Conservation (phyloP, 768 basidiomycete genomes). For the Lactifluus echinatus region DNA sequence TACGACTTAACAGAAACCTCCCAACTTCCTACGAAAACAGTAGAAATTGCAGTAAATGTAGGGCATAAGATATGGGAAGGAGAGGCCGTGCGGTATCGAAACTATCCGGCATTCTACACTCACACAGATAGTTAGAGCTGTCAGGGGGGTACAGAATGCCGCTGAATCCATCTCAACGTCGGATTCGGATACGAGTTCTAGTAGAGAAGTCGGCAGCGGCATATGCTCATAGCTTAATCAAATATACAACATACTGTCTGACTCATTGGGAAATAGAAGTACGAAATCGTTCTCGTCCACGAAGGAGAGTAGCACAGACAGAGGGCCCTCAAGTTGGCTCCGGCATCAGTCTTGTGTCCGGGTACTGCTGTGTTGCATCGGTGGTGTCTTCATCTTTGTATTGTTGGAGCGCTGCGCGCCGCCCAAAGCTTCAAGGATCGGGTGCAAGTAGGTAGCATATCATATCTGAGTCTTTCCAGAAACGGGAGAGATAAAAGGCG, state of each 20-base stretch:
- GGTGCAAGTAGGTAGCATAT: constrained; percentile 4
- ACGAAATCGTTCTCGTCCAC: constrained; percentile 27
- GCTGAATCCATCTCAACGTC: constrained; percentile 32
- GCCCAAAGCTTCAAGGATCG: neutral
- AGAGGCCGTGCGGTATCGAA: constrained; percentile 37
- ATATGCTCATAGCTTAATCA: neutral
- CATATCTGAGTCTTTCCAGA: neutral
- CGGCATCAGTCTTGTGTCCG: constrained; percentile 30
- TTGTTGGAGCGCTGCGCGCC: neutral
- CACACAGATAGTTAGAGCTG: constrained; percentile 25
- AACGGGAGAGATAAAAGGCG: neutral
- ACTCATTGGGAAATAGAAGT: constrained; percentile 27
- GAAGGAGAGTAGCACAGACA: constrained; percentile 33
- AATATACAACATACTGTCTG: constrained; percentile 32
- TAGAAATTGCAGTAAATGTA: too few species aligned
- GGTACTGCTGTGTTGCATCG: neutral
- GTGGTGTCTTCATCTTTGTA: neutral
- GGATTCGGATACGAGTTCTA: constrained; percentile 35
- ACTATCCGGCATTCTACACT: constrained; percentile 26
- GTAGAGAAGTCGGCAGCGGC: neutral
- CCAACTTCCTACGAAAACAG: too few species aligned
- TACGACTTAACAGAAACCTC: too few species aligned
- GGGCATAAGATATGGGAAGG: too few species aligned
- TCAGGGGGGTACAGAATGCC: constrained; percentile 27
- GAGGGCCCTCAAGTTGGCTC: constrained; percentile 33